These are phyloP conservation scores for Globisporangium spiculum DNA, from an alignment of 352 stramenopile species.

Conservation along the genomic window DNA sequence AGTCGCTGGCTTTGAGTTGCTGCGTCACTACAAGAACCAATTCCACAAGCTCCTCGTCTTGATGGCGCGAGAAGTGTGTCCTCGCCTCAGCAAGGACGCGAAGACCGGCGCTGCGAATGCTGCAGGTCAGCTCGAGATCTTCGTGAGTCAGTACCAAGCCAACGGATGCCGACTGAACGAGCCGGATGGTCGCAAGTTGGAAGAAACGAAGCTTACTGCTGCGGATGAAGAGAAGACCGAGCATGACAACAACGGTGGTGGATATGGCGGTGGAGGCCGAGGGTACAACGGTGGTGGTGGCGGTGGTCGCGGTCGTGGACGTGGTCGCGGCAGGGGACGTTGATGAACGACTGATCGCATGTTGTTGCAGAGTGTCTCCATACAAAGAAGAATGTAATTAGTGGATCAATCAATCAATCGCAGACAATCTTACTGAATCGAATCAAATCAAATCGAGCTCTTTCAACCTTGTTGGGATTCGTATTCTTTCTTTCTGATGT, in stretches of 20 bases:
- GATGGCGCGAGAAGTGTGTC: slow-evolving; percentile 61
- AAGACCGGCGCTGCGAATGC: slow-evolving; percentile 76
- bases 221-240: slow-evolving; percentile 72
- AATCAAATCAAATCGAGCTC: not conserved
- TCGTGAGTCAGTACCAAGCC: slow-evolving; percentile 67
- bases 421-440: not conserved
- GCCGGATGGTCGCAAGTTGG: slow-evolving; percentile 57
- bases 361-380: not conserved
- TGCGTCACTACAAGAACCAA: slow-evolving; percentile 62
- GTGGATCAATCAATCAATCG: not conserved
- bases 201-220: slow-evolving; percentile 65
- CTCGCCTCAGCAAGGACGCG: slow-evolving; percentile 64
- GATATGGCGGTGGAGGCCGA: slow-evolving; percentile 23
- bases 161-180: slow-evolving; percentile 56
- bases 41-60: slow-evolving; percentile 78
- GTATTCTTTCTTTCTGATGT: not conserved
- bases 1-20: slow-evolving; percentile 69
- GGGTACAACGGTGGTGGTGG: slow-evolving; percentile 25
- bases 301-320: slow-evolving; percentile 36
- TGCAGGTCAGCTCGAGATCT: slow-evolving; percentile 67
- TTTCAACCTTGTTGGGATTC: slow-evolving; percentile 1
- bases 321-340: slow-evolving; percentile 26
- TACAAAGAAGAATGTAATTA: not conserved
- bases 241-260: slow-evolving; percentile 23
- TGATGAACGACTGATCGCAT: slow-evolving; percentile 5